Base-by-base conservation (phyloP, 2,329 filamentous ascomycete species). In the Scedosporium dehoogii region DNA sequence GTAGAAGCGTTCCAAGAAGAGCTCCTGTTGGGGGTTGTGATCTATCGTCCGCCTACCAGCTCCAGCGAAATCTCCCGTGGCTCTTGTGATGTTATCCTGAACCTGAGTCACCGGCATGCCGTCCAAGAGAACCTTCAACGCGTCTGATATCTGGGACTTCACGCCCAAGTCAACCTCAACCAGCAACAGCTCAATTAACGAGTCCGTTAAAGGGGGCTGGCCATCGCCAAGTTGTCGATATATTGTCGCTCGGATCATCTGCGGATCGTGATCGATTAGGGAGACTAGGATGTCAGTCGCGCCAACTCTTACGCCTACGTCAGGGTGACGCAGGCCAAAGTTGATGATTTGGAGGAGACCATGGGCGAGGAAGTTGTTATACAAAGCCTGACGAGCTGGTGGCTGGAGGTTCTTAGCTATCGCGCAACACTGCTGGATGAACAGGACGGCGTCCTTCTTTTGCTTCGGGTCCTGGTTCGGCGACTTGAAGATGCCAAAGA, bases 401-500 rank as follows among this genome's bases (percentile, higher is more conserved):
- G 89, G 89, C 72, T 97, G 94, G 18, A 99, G 81, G 70, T 92
- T 97, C 78, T 99, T 99, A 1, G 92, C 91, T 69, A 97, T 94
- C 3, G 87, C 85, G 67, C 92, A 96, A 75, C 93, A 97, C 73
- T 97, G 92, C 73, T 97, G 92, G 64, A 99, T 94, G 73, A 99
- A 97, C 44, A 96, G 81, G 10, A 99, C 93, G 0, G 91, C 94
- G 68, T 97, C 91, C 74, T 96, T 96, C 75, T 94, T 96, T 64
- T 89, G 86, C 70, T 85, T 85, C 60, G 83, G 78, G 59, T 90
- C 85, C 60, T 78, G 75, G 64, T 86, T 84, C 25, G 85, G 79
- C 0, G 85, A 78, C 21, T 81, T 84, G 70, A 97, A 97, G 65
- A 97, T 91, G 61, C 84, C 83, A 72, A 97, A 99, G 3, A 97